Base-by-base conservation (phyloP, 2,329 filamentous ascomycete species). In the Rutstroemia sp. region DNA sequence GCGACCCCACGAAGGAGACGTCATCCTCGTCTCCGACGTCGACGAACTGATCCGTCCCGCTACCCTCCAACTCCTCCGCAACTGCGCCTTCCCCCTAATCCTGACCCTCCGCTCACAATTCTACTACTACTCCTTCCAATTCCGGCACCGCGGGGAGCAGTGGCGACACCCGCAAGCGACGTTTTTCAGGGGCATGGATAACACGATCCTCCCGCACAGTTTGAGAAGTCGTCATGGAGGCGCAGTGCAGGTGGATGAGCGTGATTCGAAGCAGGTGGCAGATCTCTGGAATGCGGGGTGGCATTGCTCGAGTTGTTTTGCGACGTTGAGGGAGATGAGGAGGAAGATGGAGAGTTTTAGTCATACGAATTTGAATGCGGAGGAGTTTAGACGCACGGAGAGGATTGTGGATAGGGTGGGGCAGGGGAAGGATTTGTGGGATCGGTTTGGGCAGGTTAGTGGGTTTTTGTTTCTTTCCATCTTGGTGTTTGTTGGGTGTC, bases 121-220 rank as follows among this genome's bases (percentile, higher is more conserved):
- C 57, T 73, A 71, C 62, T 71, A 72, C 54, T 73, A 73, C 59
- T 65, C 64, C 40, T 73, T 71, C 62, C 72, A 73, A 59, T 73
- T 69, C 65, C 60, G 66, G 16, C 68, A 68, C 46, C 62, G 60
- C 4, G 67, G 66, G 2, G 58, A 64, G 17, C 63, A 74, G 57
- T 76, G 74, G 74, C 51, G 64, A 19, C 74, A 75, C 61, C 74
- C 75, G 8, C 74, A 77, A 63, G 75, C 73, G 3, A 76, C 75
- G 0, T 65, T 68, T 14, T 77, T 70, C 55, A 60, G 68, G 9
- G 72, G 72, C 0, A 23, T 56, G 2, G 49, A 65, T 4, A 58
- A 67, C 6, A 77, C 75, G 0, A 64, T 76, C 34, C 61, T 66
- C 2, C 75, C 75, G 0, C 69, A 71, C 7, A 54, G 56, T 45